phyloP scores from a whole-genome alignment of 495 filamentous ascomycete species.

The Hypoxylon fragiforme region DNA sequence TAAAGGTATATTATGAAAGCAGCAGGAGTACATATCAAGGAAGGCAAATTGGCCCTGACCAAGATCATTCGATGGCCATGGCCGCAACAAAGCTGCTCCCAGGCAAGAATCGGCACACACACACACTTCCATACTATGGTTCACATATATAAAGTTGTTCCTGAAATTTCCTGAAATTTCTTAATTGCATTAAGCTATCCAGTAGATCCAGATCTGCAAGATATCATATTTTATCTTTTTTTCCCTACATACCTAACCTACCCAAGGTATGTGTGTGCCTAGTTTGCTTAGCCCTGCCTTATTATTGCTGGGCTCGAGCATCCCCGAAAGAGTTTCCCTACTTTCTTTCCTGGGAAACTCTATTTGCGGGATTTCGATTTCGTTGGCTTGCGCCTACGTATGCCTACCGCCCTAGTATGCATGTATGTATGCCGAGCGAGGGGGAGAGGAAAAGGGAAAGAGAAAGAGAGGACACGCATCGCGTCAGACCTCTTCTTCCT shows the following conservation, averaged over 20 bases:
- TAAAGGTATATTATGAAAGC: not conserved
- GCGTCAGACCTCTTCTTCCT: slow-evolving; percentile 30
- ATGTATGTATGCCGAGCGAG: no score
- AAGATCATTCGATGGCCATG: no score
- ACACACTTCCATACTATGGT: no score
- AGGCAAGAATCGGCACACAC: slow-evolving; percentile 2
- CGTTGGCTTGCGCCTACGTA: slow-evolving; percentile 13
- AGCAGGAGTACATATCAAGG: not conserved
- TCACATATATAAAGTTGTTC: not conserved
- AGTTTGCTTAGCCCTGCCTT: not conserved
- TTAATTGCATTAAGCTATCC: not conserved
- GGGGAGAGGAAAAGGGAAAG: no score
- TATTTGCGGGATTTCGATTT: slow-evolving; percentile 7
- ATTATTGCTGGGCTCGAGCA: not conserved
- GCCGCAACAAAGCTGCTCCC: no score
- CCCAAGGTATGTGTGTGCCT: not conserved
- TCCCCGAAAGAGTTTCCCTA: not conserved
- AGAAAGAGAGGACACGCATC: slow-evolving; percentile 6
- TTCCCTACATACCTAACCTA: no score
- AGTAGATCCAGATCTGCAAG: no score
- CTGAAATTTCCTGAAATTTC: not conserved
- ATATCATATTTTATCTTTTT: no score
- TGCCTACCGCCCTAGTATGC: no score
- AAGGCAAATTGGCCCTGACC: not conserved
- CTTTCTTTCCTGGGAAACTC: slow-evolving; percentile 16